These are phyloP conservation scores for Cytidiella melzeri DNA, from an alignment of 768 basidiomycete genomes.

Conservation along the genomic window DNA sequence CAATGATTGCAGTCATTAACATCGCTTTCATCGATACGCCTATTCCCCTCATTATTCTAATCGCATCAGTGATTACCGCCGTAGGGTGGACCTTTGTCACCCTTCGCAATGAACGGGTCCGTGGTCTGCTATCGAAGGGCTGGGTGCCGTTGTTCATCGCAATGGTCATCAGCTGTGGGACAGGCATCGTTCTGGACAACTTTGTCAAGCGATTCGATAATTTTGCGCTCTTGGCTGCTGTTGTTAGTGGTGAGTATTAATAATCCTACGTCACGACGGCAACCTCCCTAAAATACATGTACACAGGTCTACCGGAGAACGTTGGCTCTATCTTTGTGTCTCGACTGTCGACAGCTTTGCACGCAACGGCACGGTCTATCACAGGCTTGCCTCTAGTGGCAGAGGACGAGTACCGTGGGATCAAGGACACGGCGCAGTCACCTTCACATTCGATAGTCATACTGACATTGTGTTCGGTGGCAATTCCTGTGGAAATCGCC, in stretches of 20 bases:
- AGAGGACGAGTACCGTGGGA: constrained; percentile 1
- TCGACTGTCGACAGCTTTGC: constrained; percentile 83
- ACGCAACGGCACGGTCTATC: constrained; percentile 42
- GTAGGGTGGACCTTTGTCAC: constrained; percentile 48
- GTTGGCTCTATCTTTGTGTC: constrained; percentile 91
- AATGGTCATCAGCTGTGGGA: constrained; percentile 80
- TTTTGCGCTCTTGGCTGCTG: constrained; percentile 81
- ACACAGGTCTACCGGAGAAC: constrained; percentile 78
- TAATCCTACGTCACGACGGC: neutral
- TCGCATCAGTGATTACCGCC: constrained; percentile 43
- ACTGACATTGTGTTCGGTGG: constrained; percentile 64
- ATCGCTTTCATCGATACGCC: constrained; percentile 60
- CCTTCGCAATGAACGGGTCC: constrained; percentile 60
- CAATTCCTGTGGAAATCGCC: constrained; percentile 72
- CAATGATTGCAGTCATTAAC: constrained; percentile 62
- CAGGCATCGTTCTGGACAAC: constrained; percentile 86
- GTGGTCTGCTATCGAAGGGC: constrained; percentile 70
- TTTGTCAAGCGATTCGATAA: constrained; percentile 86
- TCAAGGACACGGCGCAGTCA: constrained; percentile 8
- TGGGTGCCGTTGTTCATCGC: constrained; percentile 89
- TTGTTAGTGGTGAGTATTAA: constrained; percentile 65
- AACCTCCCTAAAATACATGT: too few relatives aligned
- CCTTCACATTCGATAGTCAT: constrained; percentile 49
- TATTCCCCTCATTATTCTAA: constrained; percentile 50
- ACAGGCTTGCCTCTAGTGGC: constrained; percentile 14